These are phyloP conservation scores for Carex pumila DNA, from an alignment of 176 grass and related monocot species.

Conservation along the genomic window DNA sequence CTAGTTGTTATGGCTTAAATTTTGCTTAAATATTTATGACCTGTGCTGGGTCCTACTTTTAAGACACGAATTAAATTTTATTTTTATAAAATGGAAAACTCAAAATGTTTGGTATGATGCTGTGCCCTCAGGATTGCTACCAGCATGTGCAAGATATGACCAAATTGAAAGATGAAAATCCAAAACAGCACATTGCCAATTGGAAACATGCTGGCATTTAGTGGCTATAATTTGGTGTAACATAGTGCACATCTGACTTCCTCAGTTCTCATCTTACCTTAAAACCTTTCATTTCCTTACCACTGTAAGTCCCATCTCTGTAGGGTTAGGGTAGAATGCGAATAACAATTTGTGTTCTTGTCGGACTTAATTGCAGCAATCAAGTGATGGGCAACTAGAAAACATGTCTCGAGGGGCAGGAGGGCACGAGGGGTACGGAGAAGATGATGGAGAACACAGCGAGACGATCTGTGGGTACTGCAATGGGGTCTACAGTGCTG, in stretches of 20 bases:
- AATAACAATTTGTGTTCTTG: background rate
- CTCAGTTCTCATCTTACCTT: background rate
- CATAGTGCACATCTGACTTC: background rate
- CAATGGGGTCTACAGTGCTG: slow-evolving; percentile 64
- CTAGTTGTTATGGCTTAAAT: background rate
- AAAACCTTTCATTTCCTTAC: background rate
- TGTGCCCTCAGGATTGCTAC: background rate
- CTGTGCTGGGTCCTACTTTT: background rate
- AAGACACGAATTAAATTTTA: background rate
- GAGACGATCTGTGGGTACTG: slow-evolving; percentile 90
- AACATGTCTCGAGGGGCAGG: slow-evolving; percentile 29
- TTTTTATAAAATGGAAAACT: background rate
- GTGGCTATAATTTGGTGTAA: background rate
- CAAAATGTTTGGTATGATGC: background rate
- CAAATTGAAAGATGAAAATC: background rate
- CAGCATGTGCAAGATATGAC: background rate
- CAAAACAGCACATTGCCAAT: background rate
- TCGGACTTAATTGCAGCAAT: slow-evolving; percentile 35
- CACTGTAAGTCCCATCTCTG: background rate
- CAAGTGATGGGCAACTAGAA: slow-evolving; percentile 41
- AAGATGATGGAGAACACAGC: slow-evolving; percentile 79
- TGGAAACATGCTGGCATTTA: background rate
- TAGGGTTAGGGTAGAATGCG: background rate
- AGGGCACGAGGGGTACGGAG: slow-evolving; percentile 53
- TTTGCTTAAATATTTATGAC: background rate